phyloP scores from a whole-genome alignment of 768 basidiomycete genomes.

The Tubosaeta sp. region DNA sequence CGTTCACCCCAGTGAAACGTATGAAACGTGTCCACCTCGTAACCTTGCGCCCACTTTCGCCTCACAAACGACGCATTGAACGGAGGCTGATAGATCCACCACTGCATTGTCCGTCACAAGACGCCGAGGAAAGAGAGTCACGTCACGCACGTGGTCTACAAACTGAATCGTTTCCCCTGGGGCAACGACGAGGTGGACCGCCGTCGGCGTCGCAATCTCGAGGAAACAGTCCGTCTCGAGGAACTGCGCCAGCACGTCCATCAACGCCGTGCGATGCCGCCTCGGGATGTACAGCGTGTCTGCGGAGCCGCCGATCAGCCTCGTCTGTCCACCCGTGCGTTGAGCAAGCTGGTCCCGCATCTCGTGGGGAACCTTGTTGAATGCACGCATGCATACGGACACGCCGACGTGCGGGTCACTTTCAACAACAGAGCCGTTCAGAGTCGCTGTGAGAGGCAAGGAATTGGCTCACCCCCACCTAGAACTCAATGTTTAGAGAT shows the following conservation, averaged over 20 bases:
- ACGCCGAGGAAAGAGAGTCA: background rate
- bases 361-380: constrained; percentile 28
- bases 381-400: constrained; percentile 41
- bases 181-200: constrained; percentile 40
- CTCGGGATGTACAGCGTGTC: constrained; percentile 49
- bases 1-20: constrained; percentile 48
- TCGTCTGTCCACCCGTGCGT: constrained; percentile 31
- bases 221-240: constrained; percentile 46
- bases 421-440: background rate
- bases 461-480: constrained; percentile 40
- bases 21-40: constrained; percentile 50
- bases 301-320: constrained; percentile 44
- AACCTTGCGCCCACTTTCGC: constrained; percentile 41
- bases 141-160: constrained; percentile 41
- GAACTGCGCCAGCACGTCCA: constrained; percentile 41
- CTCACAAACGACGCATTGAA: constrained; percentile 45
- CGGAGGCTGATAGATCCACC: constrained; percentile 48
- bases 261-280: constrained; percentile 35
- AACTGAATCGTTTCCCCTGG: constrained; percentile 39
- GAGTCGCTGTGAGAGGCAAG: too few species aligned
- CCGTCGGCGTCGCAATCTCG: constrained; percentile 46
- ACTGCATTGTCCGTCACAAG: constrained; percentile 20
- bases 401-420: constrained; percentile 44
- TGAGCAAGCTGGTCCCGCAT: constrained; percentile 38
- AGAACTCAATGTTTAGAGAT: constrained; percentile 8